A percentile compares a stretch with the other conserved stretches of the same genome.
Conservation (phyloP, 1,284 basidiomycete genomes). For the Sporisorium iseilematis-ciliati region DNA sequence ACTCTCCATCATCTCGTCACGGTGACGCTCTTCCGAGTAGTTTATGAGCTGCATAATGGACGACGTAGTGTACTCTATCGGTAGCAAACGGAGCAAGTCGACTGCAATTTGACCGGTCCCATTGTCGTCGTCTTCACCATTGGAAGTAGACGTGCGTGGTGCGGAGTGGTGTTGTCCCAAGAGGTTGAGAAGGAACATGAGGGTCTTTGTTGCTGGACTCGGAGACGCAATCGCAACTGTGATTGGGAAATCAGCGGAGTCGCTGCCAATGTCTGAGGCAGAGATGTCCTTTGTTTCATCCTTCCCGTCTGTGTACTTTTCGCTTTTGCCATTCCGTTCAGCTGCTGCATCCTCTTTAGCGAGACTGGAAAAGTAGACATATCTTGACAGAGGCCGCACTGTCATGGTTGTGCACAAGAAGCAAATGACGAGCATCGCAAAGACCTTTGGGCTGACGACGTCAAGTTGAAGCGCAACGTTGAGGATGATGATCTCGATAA, state of each 20-base stretch:
- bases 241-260: constrained; percentile 42
- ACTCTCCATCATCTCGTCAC: constrained; percentile 52
- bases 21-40: constrained; percentile 43
- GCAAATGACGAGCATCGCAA: constrained; percentile 55
- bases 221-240: constrained; percentile 50
- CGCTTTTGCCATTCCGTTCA: not conserved
- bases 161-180: constrained; percentile 23
- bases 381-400: constrained; percentile 45
- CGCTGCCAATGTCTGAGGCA: not conserved
- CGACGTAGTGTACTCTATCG: constrained; percentile 46
- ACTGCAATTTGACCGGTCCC: constrained; percentile 32
- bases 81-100: constrained; percentile 50
- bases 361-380: constrained; percentile 41
- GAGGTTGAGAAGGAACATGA: constrained; percentile 45
- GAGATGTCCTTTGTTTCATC: not conserved
- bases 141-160: not conserved
- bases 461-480: constrained; percentile 45
- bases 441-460: constrained; percentile 45
- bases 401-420: constrained; percentile 53
- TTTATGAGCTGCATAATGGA: constrained; percentile 53
- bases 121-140: not conserved
- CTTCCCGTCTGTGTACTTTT: constrained; percentile 6
- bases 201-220: constrained; percentile 45
- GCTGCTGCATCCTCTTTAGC: constrained; percentile 12
- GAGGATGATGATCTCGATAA: constrained; percentile 61